phyloP scores from a whole-genome alignment of 148 eudicot genomes.

The Nyssa sinensis region DNA sequence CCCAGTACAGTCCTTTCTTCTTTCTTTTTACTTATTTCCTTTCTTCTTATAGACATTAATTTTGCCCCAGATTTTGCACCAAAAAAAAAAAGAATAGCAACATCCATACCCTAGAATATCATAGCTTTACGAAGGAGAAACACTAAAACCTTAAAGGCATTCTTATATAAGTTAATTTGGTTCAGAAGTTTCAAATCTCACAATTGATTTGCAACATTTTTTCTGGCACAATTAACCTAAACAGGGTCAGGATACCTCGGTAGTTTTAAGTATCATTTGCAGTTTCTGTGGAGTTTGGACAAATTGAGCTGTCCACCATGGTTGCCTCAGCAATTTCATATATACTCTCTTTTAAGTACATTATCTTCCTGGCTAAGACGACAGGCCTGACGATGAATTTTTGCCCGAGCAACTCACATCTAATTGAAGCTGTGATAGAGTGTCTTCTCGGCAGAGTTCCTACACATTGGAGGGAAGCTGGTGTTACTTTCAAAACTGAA shows the following conservation, averaged over 20 bases:
- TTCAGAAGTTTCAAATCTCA: background rate
- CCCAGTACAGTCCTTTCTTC: too few relatives aligned
- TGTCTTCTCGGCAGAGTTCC: constrained; percentile 54
- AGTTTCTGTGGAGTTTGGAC: constrained; percentile 15
- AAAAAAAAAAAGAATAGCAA: too few relatives aligned
- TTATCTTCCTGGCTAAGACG: constrained; percentile 38
- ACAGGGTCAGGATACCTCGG: background rate
- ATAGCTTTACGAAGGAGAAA: background rate
- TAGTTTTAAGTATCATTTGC: constrained; percentile 3
- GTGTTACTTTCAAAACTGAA: background rate
- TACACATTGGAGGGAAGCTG: constrained; percentile 13
- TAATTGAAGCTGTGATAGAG: constrained; percentile 46
- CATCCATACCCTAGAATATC: too few relatives aligned
- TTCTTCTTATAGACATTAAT: background rate
- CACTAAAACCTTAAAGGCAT: background rate
- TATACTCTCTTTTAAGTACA: too few relatives aligned
- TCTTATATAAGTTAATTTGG: background rate
- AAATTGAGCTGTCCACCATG: background rate
- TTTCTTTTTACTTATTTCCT: background rate
- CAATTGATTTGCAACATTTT: constrained; percentile 7
- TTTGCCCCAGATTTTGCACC: background rate
- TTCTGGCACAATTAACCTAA: background rate
- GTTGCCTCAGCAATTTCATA: constrained; percentile 11
- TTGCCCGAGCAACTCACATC: constrained; percentile 58
- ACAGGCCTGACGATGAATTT: constrained; percentile 64